These are phyloP conservation scores for Ophiostoma triangulosporum DNA, from an alignment of 2,329 filamentous ascomycete genomes.

Conservation along the genomic window DNA sequence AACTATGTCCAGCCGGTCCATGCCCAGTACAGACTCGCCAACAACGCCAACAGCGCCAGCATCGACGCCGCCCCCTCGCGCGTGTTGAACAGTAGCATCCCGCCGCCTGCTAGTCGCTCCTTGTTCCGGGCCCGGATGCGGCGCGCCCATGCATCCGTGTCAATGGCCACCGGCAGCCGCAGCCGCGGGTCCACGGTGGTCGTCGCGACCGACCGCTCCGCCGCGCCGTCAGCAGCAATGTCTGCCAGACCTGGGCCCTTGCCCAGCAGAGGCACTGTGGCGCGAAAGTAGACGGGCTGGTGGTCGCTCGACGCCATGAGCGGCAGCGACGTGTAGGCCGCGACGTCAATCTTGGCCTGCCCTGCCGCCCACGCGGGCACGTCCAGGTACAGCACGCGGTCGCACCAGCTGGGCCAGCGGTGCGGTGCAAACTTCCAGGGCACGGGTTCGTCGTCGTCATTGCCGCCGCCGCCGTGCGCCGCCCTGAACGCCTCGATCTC, in stretches of 20 bases:
- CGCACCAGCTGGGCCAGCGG: slow-evolving; percentile 87
- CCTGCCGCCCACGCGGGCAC: slow-evolving; percentile 35
- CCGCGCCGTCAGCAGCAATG: not conserved
- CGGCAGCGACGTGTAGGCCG: slow-evolving; percentile 62
- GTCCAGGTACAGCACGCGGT: slow-evolving; percentile 70
- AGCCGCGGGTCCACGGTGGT: slow-evolving; percentile 25
- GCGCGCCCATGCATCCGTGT: slow-evolving; percentile 41
- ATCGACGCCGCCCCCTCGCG: slow-evolving; percentile 34
- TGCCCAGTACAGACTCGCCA: slow-evolving; percentile 33
- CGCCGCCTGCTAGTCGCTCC: slow-evolving; percentile 38
- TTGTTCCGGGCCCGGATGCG: slow-evolving; percentile 31
- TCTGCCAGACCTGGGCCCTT: too few relatives aligned
- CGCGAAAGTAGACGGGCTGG: slow-evolving; percentile 62
- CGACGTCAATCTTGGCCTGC: slow-evolving; percentile 30
- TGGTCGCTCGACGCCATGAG: slow-evolving; percentile 79
- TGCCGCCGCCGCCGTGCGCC: slow-evolving; percentile 5
- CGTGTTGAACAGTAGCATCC: slow-evolving; percentile 41
- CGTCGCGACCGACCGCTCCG: not conserved
- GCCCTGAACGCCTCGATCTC: slow-evolving; percentile 11
- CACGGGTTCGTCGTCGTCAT: slow-evolving; percentile 17
- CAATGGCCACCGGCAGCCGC: slow-evolving; percentile 36
- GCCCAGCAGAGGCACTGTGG: slow-evolving; percentile 47
- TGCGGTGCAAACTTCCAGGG: slow-evolving; percentile 65
- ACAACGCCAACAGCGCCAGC: slow-evolving; percentile 27
- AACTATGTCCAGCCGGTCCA: slow-evolving; percentile 4